A percentile compares a stretch with the other conserved stretches of the same genome.
phyloP scores from a whole-genome alignment of 129 eudicot species.

The Scalesia atractyloides region DNA sequence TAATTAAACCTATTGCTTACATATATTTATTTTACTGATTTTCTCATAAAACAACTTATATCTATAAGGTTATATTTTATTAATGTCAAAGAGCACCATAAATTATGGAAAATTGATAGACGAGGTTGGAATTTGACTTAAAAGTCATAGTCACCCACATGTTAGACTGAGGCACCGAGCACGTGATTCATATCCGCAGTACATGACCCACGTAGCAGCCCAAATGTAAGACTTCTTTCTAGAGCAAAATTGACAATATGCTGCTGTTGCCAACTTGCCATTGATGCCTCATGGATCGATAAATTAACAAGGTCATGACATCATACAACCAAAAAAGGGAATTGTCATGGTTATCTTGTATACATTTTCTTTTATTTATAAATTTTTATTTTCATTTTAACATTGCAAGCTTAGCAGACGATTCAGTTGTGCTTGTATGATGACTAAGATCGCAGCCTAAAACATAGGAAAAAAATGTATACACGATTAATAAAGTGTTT shows the following conservation, averaged over 20 bases:
- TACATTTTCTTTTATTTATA: too few relatives aligned
- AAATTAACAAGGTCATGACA: not conserved
- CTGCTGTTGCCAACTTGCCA: too few relatives aligned
- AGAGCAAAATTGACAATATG: too few relatives aligned
- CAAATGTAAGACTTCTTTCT: too few relatives aligned
- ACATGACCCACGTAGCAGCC: too few relatives aligned
- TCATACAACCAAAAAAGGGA: not conserved
- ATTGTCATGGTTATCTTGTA: not conserved
- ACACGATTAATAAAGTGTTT: not conserved
- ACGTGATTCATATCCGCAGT: not conserved
- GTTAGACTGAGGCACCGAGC: not conserved
- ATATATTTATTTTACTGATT: too few relatives aligned
- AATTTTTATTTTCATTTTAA: not conserved
- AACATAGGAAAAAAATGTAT: not conserved
- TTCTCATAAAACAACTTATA: too few relatives aligned
- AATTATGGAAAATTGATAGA: not conserved
- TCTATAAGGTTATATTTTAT: too few relatives aligned
- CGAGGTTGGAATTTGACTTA: conserved; percentile 22
- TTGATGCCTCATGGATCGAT: too few relatives aligned
- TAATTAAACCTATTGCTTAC: too few relatives aligned
- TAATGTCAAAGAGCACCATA: too few relatives aligned
- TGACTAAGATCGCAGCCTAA: not conserved
- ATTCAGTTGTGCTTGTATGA: not conserved
- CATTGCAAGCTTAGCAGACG: not conserved
- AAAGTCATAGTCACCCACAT: conserved; percentile 15